Conservation (phyloP, 306 rosid genomes). For the Quercus ilex region DNA sequence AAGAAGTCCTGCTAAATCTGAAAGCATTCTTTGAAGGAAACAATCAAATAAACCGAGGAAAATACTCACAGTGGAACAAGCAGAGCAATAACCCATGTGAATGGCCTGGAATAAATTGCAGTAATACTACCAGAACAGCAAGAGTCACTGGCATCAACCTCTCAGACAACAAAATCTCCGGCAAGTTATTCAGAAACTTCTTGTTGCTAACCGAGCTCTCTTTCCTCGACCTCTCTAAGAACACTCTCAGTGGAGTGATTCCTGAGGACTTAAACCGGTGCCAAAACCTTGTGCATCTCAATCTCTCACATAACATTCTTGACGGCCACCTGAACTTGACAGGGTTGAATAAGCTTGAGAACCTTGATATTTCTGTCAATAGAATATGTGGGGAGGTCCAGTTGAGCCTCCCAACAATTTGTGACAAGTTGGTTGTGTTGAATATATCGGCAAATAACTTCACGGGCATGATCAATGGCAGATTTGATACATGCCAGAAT, state of each 20-base stretch:
- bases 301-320: conserved; percentile 70
- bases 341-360: conserved; percentile 49
- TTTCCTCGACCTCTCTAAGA: conserved; percentile 67
- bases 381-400: conserved; percentile 57
- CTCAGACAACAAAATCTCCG: conserved; percentile 35
- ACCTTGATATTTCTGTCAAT: conserved; percentile 65
- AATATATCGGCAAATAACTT: conserved; percentile 67
- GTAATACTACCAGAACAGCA: not conserved
- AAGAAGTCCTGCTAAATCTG: conserved; percentile 51
- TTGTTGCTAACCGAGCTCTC: conserved; percentile 56
- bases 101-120: conserved; percentile 72
- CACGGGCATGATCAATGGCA: conserved; percentile 46
- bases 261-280: conserved; percentile 60
- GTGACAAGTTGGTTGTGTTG: conserved; percentile 45
- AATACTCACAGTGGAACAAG: conserved; percentile 60
- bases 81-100: conserved; percentile 45
- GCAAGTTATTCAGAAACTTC: conserved; percentile 62
- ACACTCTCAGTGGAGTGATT: conserved; percentile 55
- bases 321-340: conserved; percentile 44
- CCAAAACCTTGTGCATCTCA: conserved; percentile 53
- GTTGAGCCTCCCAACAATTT: conserved; percentile 56
- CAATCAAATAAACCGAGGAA: conserved; percentile 56
- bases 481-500: conserved; percentile 60
- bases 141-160: conserved; percentile 58
- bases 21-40: conserved; percentile 44